Conservation (phyloP, 305 asterid species). For the Rubia balearica region DNA sequence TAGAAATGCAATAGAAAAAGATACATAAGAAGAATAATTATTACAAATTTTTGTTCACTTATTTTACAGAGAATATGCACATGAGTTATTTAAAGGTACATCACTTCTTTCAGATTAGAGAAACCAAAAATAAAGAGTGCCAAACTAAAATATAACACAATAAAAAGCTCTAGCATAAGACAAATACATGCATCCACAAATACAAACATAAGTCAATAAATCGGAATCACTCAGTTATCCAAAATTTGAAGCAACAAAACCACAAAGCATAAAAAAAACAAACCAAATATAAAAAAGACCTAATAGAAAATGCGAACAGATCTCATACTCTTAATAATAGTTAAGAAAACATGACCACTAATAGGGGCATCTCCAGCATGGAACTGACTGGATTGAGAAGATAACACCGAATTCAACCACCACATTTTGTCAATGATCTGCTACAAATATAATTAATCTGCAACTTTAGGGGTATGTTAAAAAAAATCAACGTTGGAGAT, state of each 20-base stretch:
- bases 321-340: no score
- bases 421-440: conserved; percentile 38
- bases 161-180: not conserved
- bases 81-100: not conserved
- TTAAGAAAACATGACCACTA: conserved; percentile 59
- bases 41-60: not conserved
- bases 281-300: not conserved
- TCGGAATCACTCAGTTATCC: not conserved
- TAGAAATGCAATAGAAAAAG: not conserved
- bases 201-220: not conserved
- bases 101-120: not conserved
- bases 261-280: not conserved
- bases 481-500: no score
- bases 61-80: not conserved
- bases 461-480: no score
- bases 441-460: no score
- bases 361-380: conserved; percentile 70
- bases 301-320: no score
- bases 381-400: conserved; percentile 52
- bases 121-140: not conserved
- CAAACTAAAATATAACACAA: not conserved
- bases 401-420: conserved; percentile 66
- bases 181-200: not conserved
- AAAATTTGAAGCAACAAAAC: not conserved
- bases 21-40: not conserved